A percentile compares a stretch with the other conserved stretches of the same genome.
Evolutionary conservation across 1,284 basidiomycete species (phyloP).

Genomic region (Microbotryum violaceum): DNA sequence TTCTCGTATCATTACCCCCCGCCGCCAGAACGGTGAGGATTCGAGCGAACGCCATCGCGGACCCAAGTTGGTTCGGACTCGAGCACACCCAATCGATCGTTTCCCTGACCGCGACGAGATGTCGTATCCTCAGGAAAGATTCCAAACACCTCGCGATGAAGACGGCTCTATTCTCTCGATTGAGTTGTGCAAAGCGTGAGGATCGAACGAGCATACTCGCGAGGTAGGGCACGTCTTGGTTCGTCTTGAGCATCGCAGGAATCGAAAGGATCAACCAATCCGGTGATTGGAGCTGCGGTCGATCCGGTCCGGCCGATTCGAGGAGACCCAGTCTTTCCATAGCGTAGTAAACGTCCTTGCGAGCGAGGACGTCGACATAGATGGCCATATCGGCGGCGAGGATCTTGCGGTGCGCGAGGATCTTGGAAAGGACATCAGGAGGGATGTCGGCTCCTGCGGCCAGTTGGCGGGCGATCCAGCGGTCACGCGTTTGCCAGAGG

Average conservation of each 20-base stretch:
- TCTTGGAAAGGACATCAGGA: constrained; percentile 11
- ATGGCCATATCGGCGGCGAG: constrained; percentile 2
- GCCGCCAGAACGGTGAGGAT: constrained; percentile 17
- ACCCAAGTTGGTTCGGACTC: background rate
- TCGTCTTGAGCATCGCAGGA: constrained; percentile 16
- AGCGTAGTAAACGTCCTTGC: constrained; percentile 12
- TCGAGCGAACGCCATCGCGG: constrained; percentile 6
- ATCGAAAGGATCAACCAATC: constrained; percentile 28
- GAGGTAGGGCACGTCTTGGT: constrained; percentile 24
- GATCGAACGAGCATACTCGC: constrained; percentile 16
- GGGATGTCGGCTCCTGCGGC: constrained; percentile 15
- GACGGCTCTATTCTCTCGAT: constrained; percentile 10
- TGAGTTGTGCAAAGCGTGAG: constrained; percentile 8
- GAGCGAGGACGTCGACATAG: constrained; percentile 19
- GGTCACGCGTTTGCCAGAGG: constrained; percentile 14
- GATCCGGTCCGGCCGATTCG: constrained; percentile 11
- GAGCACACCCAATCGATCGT: constrained; percentile 20
- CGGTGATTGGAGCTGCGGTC: constrained; percentile 10
- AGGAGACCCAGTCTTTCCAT: constrained; percentile 20
- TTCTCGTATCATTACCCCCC: background rate
- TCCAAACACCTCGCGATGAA: constrained; percentile 22
- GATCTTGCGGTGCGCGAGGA: constrained; percentile 14
- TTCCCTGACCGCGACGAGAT: constrained; percentile 28
- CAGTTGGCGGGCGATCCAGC: constrained; percentile 17
- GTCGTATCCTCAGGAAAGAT: constrained; percentile 18